Conservation (phyloP, 1,139 yeast species). For the Protomyces arabidopsidicola region DNA sequence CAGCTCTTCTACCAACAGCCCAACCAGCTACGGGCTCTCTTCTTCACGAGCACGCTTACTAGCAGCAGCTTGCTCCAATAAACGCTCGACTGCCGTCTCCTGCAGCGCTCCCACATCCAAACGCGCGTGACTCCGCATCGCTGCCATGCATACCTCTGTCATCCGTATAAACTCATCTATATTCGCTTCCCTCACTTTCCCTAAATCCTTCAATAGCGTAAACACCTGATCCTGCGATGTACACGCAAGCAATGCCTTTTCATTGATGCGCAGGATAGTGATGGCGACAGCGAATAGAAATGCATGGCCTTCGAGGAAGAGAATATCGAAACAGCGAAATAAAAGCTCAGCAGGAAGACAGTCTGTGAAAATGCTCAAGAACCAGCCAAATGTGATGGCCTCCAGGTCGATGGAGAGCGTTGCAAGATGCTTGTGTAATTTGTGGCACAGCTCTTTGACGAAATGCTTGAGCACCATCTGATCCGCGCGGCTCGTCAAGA, state of each 20-base stretch:
- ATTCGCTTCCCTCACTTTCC: constrained; percentile 30
- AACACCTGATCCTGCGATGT: constrained; percentile 45
- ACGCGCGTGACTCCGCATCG: constrained; percentile 4
- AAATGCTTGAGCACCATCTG: constrained; percentile 40
- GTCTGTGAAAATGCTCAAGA: constrained; percentile 54
- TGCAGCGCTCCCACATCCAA: neutral
- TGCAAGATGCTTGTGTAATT: constrained; percentile 43
- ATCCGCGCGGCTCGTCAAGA: constrained; percentile 46
- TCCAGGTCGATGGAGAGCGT: constrained; percentile 47
- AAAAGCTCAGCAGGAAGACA: constrained; percentile 48
- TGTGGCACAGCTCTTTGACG: constrained; percentile 42
- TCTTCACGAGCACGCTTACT: neutral
- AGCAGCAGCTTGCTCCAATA: neutral
- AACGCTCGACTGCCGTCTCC: neutral
- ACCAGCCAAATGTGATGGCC: constrained; percentile 56
- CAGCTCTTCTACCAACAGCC: too few relatives aligned
- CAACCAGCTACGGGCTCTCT: too few relatives aligned
- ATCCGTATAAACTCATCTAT: constrained; percentile 14
- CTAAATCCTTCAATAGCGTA: constrained; percentile 46
- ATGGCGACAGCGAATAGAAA: constrained; percentile 43
- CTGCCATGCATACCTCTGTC: constrained; percentile 1
- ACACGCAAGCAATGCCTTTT: constrained; percentile 40
- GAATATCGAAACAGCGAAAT: constrained; percentile 25
- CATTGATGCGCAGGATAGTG: constrained; percentile 46
- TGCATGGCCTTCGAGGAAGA: constrained; percentile 27